A percentile compares a stretch with the other conserved stretches of the same genome.
Conservation (phyloP, 2,329 filamentous ascomycete species). For the Aspergillus sp. region DNA sequence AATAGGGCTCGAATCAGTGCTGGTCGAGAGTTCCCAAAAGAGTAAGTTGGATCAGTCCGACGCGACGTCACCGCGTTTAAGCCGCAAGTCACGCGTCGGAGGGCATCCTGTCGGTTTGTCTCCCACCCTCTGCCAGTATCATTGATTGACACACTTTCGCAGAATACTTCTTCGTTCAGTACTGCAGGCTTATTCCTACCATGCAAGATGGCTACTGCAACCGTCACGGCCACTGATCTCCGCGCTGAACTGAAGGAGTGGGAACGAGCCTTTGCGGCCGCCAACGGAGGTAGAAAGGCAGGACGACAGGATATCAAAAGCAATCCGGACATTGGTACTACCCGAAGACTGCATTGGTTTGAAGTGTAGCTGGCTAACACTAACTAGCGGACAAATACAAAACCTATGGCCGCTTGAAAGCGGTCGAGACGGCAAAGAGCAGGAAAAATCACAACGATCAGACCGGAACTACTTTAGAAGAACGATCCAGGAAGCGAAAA, state of each 20-base stretch:
- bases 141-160: no score
- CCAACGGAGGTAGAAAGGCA: conserved; percentile 38
- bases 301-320: conserved; percentile 42
- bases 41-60: not conserved
- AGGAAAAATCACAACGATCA: conserved; percentile 9
- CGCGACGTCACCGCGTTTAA: not conserved
- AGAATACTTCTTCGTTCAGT: not conserved
- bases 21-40: not conserved
- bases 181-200: not conserved
- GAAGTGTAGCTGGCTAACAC: not conserved
- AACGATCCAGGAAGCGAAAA: conserved; percentile 26
- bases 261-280: conserved; percentile 38
- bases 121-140: no score
- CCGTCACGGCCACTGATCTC: conserved; percentile 22
- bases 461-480: conserved; percentile 10
- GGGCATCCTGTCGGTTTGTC: no score
- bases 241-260: conserved; percentile 41
- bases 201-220: conserved; percentile 23
- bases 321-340: conserved; percentile 36
- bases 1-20: not conserved
- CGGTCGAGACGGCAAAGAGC: conserved; percentile 21
- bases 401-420: conserved; percentile 37
- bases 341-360: not conserved
- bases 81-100: not conserved
- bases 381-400: conserved; percentile 41